Evolutionary conservation across 2,329 filamentous ascomycete genomes (phyloP), one percentile per base, ranked within the genome.

Genomic region (Cercospora sesami): DNA sequence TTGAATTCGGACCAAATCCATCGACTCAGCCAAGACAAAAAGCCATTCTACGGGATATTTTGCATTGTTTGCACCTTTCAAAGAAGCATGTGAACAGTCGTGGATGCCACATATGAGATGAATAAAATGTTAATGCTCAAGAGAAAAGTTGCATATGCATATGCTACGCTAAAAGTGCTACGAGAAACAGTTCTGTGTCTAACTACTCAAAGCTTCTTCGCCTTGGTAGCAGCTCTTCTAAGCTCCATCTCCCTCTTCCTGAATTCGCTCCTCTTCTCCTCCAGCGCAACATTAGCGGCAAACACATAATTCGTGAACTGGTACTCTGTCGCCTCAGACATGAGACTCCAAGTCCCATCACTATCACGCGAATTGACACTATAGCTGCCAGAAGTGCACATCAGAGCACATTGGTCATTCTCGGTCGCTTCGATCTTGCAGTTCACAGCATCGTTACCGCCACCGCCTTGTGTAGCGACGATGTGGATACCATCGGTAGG

Each of bases 251-350:
- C 61, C 21, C 61, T 63, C 61, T 39, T 55, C 0, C 61, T 45
- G 51, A 53, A 55, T 48, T 28, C 30, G 42, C 61, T 63, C 14
- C 61, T 48, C 39, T 51, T 51, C 48, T 33, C 26, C 30, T 63
- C 42, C 61, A 63, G n/a, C n/a, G 53, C 61, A 12, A 55, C 45
- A 55, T 63, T 55, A 10, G 61, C 61, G 6, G 45, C 61, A 63
- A 63, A 55, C 9, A 63, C 61, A 18, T 51, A 63, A 4, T 63
- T 63, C 10, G 48, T 55, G 18, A 55, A 63, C n/a, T 63, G 61
- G n/a, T 36, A 63, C 28, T 63, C 61, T n/a, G 61, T 26, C 4
- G 21, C 31, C 42, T 53, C 28, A 8, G 45, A 36, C 61, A 55
- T 39, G 30, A 63, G 61, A 39, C 23, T 55, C 61, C 61, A 63